Evolutionary conservation across 371 early-diverging fungal species (phyloP).

Genomic region (Circinella minor): DNA sequence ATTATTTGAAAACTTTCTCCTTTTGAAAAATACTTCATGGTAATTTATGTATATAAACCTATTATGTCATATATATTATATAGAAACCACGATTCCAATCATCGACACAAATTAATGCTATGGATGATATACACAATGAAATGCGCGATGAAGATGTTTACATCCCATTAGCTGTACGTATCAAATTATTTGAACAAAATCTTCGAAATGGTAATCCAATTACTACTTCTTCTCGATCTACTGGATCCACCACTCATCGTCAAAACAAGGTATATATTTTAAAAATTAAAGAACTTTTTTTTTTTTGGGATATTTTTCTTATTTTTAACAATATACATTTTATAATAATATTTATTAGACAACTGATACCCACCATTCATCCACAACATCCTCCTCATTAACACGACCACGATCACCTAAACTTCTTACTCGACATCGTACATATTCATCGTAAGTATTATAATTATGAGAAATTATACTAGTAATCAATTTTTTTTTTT

Average conservation of each 20-base stretch:
- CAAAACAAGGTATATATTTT: not conserved
- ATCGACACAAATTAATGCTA: slow-evolving; percentile 30
- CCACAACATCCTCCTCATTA: slow-evolving; percentile 2
- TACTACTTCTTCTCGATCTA: not conserved
- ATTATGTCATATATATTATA: not conserved
- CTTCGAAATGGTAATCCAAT: slow-evolving; percentile 11
- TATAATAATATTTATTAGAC: not conserved
- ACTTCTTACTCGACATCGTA: slow-evolving; percentile 20
- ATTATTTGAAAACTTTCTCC: not conserved
- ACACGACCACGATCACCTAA: slow-evolving; percentile 25
- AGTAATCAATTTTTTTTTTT: no score
- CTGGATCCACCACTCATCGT: not conserved
- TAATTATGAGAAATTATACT: no score
- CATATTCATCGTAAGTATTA: slow-evolving; percentile 10
- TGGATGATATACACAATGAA: slow-evolving; percentile 30
- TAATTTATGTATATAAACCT: no score
- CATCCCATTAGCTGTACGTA: slow-evolving; percentile 26
- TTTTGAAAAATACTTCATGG: not conserved
- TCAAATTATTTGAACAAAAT: slow-evolving; percentile 27
- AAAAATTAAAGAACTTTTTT: not conserved
- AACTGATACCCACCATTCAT: not conserved
- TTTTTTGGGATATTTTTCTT: not conserved
- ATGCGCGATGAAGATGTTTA: slow-evolving; percentile 26
- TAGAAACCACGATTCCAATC: slow-evolving; percentile 19
- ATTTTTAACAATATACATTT: not conserved